Evolutionary conservation across 192 early-diverging fungal genomes (phyloP), one percentile per base, ranked within the genome.

Genomic region (Geosiphon pyriformis): DNA sequence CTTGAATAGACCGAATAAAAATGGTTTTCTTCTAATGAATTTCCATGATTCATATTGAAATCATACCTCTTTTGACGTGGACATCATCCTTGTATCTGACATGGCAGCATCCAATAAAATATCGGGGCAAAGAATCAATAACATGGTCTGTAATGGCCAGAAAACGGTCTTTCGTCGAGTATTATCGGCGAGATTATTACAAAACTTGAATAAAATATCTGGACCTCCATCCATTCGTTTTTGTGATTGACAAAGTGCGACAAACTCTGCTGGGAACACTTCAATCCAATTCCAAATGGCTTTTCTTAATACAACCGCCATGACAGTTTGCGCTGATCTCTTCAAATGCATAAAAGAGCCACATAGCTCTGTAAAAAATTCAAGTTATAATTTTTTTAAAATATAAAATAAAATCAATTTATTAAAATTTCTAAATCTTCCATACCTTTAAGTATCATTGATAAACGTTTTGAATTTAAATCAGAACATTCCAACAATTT

Each of bases 251-350:
- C 89, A 90, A 50, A 94, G 76, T 51, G 82, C 80, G 37, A 89
- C 82, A 72, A 92, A 98, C 58, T 95, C 93, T 7, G 80, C 74
- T 0, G 91, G 88, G 69, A 91, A 95, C 11, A 86, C 82, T 59
- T 92, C 87, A 35, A 98, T 94, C 86, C 93, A 98, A 74, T 88
- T 88, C 94, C 93, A 96, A 65, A 98, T 92, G 4, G 84, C 85
- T 27, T 87, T 85, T 22, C 92, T 84, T 57, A 95, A 78, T 15
- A 88, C 82, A 10, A 88, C 78, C 0, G 91, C 88, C 68, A 88
- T 76, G n/a, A 87, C 76, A 17, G 88, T 80, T 60, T 94, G 94
- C 3, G 89, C 86, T 2, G 82, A 73, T 7, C 81, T 76, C 63
- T 87, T 89, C 58, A 92, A 77, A 62, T 80, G 76, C 32, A 78